Conservation (phyloP, 2,329 filamentous ascomycete genomes). For the Talaromyces sp. region DNA sequence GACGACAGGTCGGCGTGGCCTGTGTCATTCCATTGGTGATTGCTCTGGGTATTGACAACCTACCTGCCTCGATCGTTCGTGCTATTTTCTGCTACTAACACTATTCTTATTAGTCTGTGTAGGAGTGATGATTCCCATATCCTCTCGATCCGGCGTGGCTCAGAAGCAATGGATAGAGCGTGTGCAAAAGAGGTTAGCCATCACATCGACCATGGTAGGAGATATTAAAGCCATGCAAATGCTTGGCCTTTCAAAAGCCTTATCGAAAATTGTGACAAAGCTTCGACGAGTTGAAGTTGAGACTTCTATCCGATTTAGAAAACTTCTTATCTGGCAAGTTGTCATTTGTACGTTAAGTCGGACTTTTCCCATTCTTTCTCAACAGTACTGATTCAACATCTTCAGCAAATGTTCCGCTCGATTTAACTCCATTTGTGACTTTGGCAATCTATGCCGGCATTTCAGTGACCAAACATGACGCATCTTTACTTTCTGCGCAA, state of each 20-base stretch:
- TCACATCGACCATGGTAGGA: constrained; percentile 22
- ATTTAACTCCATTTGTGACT: constrained; percentile 30
- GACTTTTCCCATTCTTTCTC: neutral
- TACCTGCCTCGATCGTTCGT: neutral
- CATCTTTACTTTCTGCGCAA: constrained; percentile 14
- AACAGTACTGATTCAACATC: neutral
- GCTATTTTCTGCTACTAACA: neutral
- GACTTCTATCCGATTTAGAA: constrained; percentile 36
- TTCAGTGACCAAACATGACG: constrained; percentile 2
- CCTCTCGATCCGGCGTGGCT: neutral
- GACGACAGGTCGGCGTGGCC: neutral
- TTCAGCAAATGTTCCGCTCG: constrained; percentile 31
- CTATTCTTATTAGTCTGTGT: neutral
- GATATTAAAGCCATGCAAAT: constrained; percentile 47
- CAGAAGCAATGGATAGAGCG: constrained; percentile 1
- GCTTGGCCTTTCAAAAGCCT: constrained; percentile 38
- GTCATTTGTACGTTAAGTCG: constrained; percentile 22
- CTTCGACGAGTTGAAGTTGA: constrained; percentile 35
- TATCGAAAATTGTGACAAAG: constrained; percentile 31
- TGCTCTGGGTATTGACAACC: constrained; percentile 25
- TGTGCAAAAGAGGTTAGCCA: constrained; percentile 1
- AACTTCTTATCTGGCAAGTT: constrained; percentile 35
- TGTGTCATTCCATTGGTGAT: constrained; percentile 29
- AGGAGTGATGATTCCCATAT: neutral
- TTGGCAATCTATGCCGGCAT: constrained; percentile 18